Evolutionary conservation across 768 basidiomycete genomes (phyloP).

Genomic region (Boletus pseudopeckii): DNA sequence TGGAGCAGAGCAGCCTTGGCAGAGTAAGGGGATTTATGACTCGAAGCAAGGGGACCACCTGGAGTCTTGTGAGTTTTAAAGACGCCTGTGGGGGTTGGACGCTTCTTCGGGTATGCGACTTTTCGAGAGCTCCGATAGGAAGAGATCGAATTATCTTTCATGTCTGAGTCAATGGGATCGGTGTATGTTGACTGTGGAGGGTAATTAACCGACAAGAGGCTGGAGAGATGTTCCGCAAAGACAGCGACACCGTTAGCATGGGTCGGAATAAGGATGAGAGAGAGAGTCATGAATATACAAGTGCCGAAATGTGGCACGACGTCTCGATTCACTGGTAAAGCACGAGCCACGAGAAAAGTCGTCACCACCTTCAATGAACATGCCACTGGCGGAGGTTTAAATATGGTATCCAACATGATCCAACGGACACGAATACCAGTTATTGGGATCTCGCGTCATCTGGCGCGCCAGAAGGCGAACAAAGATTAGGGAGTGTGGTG

Average conservation of each 20-base stretch:
- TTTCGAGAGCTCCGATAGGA: conserved; percentile 60
- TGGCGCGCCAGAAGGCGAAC: conserved; percentile 5
- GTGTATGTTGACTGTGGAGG: conserved; percentile 39
- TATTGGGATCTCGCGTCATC: conserved; percentile 4
- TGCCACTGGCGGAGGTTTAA: conserved; percentile 8
- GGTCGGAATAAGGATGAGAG: conserved; percentile 1
- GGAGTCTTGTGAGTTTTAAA: conserved; percentile 63
- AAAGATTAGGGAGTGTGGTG: conserved; percentile 3
- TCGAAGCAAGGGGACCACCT: conserved; percentile 41
- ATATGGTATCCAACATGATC: conserved; percentile 11
- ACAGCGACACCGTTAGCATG: conserved; percentile 22
- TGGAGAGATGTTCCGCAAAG: conserved; percentile 28
- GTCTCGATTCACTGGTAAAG: background rate
- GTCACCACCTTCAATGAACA: conserved; percentile 4
- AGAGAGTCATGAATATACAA: conserved; percentile 4
- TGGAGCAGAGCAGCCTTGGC: conserved; percentile 56
- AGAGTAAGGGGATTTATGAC: conserved; percentile 63
- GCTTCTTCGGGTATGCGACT: conserved; percentile 77
- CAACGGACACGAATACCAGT: background rate
- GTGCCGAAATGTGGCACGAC: background rate
- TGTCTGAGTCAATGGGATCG: conserved; percentile 37
- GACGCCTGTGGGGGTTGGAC: conserved; percentile 78
- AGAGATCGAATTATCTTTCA: conserved; percentile 73
- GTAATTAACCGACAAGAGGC: conserved; percentile 44
- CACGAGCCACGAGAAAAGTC: background rate